These are phyloP conservation scores for Termitomyces sp. DNA, from an alignment of 1,284 basidiomycete species.

Conservation along the genomic window DNA sequence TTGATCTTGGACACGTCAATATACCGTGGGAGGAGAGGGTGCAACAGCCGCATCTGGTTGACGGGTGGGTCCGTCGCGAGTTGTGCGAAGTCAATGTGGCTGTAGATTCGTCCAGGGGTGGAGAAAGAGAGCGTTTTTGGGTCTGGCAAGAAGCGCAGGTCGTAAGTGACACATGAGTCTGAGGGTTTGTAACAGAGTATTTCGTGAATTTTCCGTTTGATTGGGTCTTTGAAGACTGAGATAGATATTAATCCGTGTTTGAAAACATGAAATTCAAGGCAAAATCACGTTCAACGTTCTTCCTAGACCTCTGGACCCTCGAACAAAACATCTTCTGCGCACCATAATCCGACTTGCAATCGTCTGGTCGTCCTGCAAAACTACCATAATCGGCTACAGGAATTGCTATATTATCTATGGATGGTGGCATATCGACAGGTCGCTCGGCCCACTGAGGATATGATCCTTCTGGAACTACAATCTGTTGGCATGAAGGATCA, in stretches of 20 bases:
- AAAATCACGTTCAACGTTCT: too few relatives aligned
- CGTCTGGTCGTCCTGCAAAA: background rate
- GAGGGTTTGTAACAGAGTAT: constrained; percentile 10
- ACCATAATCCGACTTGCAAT: background rate
- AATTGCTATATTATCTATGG: too few relatives aligned
- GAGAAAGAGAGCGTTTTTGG: constrained; percentile 10
- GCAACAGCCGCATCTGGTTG: constrained; percentile 20
- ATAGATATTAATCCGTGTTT: too few relatives aligned
- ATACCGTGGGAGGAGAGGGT: constrained; percentile 25
- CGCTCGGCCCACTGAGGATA: too few relatives aligned
- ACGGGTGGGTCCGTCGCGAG: constrained; percentile 21
- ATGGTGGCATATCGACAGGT: too few relatives aligned
- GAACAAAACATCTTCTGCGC: background rate
- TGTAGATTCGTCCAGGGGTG: constrained; percentile 1
- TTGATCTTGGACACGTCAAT: constrained; percentile 20
- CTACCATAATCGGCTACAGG: background rate
- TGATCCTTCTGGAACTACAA: too few relatives aligned
- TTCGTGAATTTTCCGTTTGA: constrained; percentile 7
- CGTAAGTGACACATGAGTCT: constrained; percentile 9
- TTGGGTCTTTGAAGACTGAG: constrained; percentile 4
- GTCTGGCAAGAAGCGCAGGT: constrained; percentile 12
- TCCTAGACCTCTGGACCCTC: background rate
- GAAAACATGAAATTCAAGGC: too few relatives aligned
- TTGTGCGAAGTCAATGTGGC: constrained; percentile 16
- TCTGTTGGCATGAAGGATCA: background rate